A percentile compares a stretch with the other conserved stretches of the same genome.
Conservation (phyloP, 1,284 basidiomycete species). For the Coniferiporia sulphurascens region DNA sequence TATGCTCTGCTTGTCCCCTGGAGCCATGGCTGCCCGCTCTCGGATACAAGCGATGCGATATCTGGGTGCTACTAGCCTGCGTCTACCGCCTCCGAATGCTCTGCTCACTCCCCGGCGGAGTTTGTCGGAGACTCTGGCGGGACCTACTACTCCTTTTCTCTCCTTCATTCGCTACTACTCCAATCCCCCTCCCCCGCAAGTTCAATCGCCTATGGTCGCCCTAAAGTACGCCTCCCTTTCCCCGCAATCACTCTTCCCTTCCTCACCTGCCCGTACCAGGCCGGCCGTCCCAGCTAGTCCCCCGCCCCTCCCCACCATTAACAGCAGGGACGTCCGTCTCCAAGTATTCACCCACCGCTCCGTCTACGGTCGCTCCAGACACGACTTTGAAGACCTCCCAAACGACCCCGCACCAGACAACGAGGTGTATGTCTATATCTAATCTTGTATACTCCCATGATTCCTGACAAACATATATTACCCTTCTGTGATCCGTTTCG, state of each 20-base stretch:
- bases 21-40: no score
- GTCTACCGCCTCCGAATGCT: no score
- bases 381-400: slow-evolving; percentile 66
- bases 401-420: slow-evolving; percentile 72
- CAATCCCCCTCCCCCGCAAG: not conserved
- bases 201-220: not conserved
- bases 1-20: no score
- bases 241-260: not conserved
- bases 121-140: slow-evolving; percentile 13
- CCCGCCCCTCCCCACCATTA: slow-evolving; percentile 50
- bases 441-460: no score
- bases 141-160: no score
- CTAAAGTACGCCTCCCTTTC: not conserved
- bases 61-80: no score
- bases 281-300: slow-evolving; percentile 18
- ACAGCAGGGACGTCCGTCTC: slow-evolving; percentile 35
- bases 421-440: slow-evolving; percentile 49
- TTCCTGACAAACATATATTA: not conserved
- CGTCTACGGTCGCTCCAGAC: slow-evolving; percentile 57
- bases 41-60: no score
- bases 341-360: slow-evolving; percentile 73
- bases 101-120: slow-evolving; percentile 6
- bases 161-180: no score
- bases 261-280: not conserved
- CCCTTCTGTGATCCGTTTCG: not conserved